Conservation (phyloP, 1,284 basidiomycete genomes). For the Sphagnurus paluster region DNA sequence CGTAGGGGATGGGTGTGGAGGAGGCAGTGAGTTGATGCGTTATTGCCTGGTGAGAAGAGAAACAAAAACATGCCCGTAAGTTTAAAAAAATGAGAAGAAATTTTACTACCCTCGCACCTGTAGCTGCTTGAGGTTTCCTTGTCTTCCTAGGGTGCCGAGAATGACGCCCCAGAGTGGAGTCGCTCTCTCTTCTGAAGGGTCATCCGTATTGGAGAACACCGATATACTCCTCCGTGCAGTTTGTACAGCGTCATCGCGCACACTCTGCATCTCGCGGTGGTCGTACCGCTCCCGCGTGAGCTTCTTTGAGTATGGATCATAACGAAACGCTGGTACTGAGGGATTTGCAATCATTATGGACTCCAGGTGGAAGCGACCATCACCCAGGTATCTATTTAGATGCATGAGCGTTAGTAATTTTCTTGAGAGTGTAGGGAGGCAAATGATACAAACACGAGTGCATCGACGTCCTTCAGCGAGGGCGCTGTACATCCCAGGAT, state of each 20-base stretch:
- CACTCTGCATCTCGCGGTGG: conserved; percentile 82
- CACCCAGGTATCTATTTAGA: conserved; percentile 85
- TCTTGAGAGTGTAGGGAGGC: conserved; percentile 3
- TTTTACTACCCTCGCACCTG: conserved; percentile 52
- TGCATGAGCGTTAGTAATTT: neutral
- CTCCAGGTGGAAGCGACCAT: conserved; percentile 98
- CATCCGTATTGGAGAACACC: conserved; percentile 26
- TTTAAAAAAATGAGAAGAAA: neutral
- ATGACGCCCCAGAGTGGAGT: conserved; percentile 84
- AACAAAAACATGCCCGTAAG: conserved; percentile 4
- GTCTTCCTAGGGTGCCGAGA: conserved; percentile 92
- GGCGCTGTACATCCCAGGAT: conserved; percentile 98
- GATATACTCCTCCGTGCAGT: conserved; percentile 67
- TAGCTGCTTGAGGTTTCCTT: conserved; percentile 90
- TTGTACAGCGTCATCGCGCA: conserved; percentile 79
- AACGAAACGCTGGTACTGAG: conserved; percentile 92
- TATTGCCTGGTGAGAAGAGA: conserved; percentile 59
- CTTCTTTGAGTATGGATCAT: conserved; percentile 98
- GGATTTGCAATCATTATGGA: conserved; percentile 99
- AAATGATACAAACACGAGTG: conserved; percentile 67
- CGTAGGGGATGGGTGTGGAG: conserved; percentile 64
- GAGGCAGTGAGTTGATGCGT: conserved; percentile 62
- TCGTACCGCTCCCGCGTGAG: conserved; percentile 93
- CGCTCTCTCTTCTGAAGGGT: conserved; percentile 6
- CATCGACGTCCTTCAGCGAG: conserved; percentile 78